Percentiles rank a stretch among this genome's conserved stretches.
phyloP scores from a whole-genome alignment of 2,329 filamentous ascomycete genomes.

The Thelonectria discophora region DNA sequence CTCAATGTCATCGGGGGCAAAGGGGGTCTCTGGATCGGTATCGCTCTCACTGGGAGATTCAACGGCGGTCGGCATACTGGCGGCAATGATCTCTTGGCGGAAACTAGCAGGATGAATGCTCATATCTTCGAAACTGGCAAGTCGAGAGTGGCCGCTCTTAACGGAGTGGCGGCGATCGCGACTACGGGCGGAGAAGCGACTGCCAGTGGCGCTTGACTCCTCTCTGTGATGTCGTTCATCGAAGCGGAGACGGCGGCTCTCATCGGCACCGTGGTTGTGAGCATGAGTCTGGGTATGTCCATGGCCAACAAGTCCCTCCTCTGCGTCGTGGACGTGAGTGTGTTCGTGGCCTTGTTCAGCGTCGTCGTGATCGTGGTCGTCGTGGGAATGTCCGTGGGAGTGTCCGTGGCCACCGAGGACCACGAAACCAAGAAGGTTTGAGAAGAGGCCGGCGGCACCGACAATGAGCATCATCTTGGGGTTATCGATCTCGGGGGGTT shows the following conservation, averaged over 20 bases:
- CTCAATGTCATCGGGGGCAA: slow-evolving; percentile 53
- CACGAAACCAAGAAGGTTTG: slow-evolving; percentile 88
- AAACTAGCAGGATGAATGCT: slow-evolving; percentile 91
- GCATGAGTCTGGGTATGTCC: slow-evolving; percentile 50
- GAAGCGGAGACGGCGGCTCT: slow-evolving; percentile 54
- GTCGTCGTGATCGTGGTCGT: slow-evolving; percentile 53
- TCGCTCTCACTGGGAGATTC: slow-evolving; percentile 65
- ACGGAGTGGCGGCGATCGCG: slow-evolving; percentile 56
- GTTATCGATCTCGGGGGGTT: slow-evolving; percentile 86
- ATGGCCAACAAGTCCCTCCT: slow-evolving; percentile 53
- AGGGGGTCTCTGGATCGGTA: slow-evolving; percentile 57
- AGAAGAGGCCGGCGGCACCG: slow-evolving; percentile 83
- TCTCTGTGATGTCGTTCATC: slow-evolving; percentile 43
- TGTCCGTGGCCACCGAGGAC: slow-evolving; percentile 95
- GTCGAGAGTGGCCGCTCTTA: slow-evolving; percentile 64
- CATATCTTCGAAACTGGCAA: slow-evolving; percentile 75
- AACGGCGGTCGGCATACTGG: slow-evolving; percentile 65
- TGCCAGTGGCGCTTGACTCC: slow-evolving; percentile 41
- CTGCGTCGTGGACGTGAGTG: slow-evolving; percentile 51
- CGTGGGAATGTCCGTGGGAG: slow-evolving; percentile 71
- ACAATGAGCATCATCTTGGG: slow-evolving; percentile 90
- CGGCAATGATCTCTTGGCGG: slow-evolving; percentile 90
- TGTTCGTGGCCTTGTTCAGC: slow-evolving; percentile 49
- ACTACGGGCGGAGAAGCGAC: slow-evolving; percentile 48
- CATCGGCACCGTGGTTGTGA: slow-evolving; percentile 59